Percentiles rank a stretch among this genome's conserved stretches.
These are phyloP conservation scores for Boechera retrofracta DNA, from an alignment of 345 rosid genomes.

Conservation along the genomic window DNA sequence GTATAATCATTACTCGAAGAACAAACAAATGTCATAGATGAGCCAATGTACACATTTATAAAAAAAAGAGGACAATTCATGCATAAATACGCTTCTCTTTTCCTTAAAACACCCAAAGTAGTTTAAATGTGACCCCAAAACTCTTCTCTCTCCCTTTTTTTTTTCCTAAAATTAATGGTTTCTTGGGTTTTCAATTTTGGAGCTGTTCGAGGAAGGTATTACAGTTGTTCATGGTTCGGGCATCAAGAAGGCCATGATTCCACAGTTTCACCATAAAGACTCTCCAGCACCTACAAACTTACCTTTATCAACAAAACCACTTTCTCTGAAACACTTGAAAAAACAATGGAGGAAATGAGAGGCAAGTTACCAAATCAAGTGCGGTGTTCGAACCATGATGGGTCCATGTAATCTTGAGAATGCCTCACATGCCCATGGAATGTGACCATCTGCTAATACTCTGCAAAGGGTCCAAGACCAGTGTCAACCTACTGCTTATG, in stretches of 20 bases:
- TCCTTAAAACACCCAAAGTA: constrained; percentile 9
- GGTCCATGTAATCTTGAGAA: constrained; percentile 82
- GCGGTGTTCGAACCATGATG: constrained; percentile 67
- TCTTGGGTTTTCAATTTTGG: constrained; percentile 40
- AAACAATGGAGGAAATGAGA: constrained; percentile 16
- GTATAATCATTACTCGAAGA: constrained; percentile 13
- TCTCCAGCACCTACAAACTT: constrained; percentile 85
- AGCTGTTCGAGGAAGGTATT: constrained; percentile 63
- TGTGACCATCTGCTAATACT: constrained; percentile 96
- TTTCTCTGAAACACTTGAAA: neutral
- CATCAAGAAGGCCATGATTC: constrained; percentile 97
- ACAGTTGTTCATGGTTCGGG: constrained; percentile 86
- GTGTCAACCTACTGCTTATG: constrained; percentile 24
- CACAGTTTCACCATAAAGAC: constrained; percentile 92
- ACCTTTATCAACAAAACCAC: constrained; percentile 23
- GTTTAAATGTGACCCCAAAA: constrained; percentile 20
- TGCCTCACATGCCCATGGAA: constrained; percentile 99
- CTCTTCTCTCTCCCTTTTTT: constrained; percentile 9
- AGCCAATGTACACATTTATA: constrained; percentile 24
- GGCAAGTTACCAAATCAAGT: constrained; percentile 67
- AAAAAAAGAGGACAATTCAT: neutral
- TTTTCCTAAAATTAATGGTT: constrained; percentile 29
- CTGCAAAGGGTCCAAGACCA: constrained; percentile 52
- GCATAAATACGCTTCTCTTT: constrained; percentile 19
- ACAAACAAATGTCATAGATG: neutral